Percentiles rank a stretch among this genome's conserved stretches.
Conservation (phyloP, 352 stramenopile species). For the Blastocystis sp. region DNA sequence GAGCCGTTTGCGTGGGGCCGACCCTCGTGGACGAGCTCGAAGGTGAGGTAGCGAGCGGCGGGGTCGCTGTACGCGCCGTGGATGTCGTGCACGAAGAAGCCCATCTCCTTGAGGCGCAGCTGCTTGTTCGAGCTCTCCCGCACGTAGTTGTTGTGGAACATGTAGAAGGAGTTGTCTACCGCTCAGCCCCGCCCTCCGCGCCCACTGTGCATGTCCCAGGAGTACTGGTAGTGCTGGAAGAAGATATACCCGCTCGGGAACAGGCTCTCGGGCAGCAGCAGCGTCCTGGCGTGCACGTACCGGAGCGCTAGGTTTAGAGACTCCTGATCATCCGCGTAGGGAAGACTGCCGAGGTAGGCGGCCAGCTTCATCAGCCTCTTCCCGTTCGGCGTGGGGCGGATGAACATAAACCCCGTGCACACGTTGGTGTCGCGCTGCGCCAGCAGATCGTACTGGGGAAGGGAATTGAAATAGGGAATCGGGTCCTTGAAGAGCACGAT, state of each 20-base stretch:
- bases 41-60: not conserved
- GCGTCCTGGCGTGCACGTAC: not conserved
- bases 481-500: not conserved
- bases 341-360: not conserved
- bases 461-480: not conserved
- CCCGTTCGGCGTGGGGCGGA: not conserved
- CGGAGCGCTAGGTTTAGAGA: no score
- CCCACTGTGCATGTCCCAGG: not conserved
- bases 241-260: not conserved
- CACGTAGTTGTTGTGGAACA: conserved; percentile 20
- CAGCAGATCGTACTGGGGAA: not conserved
- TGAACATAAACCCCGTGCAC: conserved; percentile 8
- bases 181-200: not conserved
- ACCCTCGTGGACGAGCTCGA: not conserved
- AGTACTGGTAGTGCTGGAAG: not conserved
- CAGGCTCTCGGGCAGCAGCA: not conserved
- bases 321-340: not conserved
- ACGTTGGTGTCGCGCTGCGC: not conserved
- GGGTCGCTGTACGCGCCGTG: not conserved
- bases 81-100: not conserved
- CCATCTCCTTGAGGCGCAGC: conserved; percentile 3
- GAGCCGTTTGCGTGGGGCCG: not conserved
- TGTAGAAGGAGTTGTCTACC: not conserved
- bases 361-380: not conserved
- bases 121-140: not conserved